Conservation (phyloP, 108 stramenopile species). For the Cyclotella distinguenda region DNA sequence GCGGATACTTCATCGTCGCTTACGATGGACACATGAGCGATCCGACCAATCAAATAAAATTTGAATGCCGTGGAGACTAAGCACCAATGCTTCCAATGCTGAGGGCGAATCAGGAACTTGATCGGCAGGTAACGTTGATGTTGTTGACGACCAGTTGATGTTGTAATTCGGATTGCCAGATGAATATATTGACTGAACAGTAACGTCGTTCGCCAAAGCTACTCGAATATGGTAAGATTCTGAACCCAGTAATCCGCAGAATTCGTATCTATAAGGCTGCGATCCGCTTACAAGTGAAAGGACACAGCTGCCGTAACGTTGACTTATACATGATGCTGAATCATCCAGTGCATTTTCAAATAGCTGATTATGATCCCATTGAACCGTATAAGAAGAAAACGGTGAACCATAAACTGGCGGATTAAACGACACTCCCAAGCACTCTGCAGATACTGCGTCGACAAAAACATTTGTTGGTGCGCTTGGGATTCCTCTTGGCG, state of each 20-base stretch:
- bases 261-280: slow-evolving; percentile 48
- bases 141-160: slow-evolving; percentile 50
- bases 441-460: slow-evolving; percentile 29
- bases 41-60: slow-evolving; percentile 54
- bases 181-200: slow-evolving; percentile 49
- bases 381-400: slow-evolving; percentile 59
- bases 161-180: slow-evolving; percentile 54
- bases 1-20: slow-evolving; percentile 63
- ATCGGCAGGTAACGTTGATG: slow-evolving; percentile 44
- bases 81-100: slow-evolving; percentile 35
- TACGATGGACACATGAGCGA: slow-evolving; percentile 55
- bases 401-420: slow-evolving; percentile 55
- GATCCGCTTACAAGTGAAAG: slow-evolving; percentile 43
- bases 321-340: slow-evolving; percentile 46
- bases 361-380: slow-evolving; percentile 62
- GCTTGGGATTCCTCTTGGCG: slow-evolving; percentile 36
- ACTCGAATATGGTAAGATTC: slow-evolving; percentile 66
- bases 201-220: slow-evolving; percentile 62
- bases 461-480: slow-evolving; percentile 30
- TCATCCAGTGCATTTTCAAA: slow-evolving; percentile 45
- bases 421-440: slow-evolving; percentile 53
- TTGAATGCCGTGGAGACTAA: slow-evolving; percentile 46
- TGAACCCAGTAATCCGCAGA: slow-evolving; percentile 53
- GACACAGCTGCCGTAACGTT: slow-evolving; percentile 55
- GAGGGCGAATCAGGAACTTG: slow-evolving; percentile 65